Base-by-base conservation (phyloP, 2,329 filamentous ascomycete genomes). In the Coniochaeta sp. region DNA sequence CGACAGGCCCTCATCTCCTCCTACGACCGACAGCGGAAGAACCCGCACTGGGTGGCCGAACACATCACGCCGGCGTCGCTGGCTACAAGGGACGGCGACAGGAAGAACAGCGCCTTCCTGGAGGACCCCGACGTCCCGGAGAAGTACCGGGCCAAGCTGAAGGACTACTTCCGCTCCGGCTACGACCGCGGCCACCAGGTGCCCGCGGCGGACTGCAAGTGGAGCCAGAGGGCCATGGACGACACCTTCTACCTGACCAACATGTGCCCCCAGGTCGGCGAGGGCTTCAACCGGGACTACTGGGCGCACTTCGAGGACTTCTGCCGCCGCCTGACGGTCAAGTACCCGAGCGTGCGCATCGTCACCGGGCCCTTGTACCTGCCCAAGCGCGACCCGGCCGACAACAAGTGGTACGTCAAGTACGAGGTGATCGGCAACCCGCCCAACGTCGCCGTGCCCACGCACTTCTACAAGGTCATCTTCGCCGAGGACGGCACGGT, bases 231-330 rank as follows among this genome's bases (percentile, higher is more conserved):
- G 38, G 93, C 95, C 64, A 96, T 99, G 91, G 87, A 99, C 76
- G 91, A 90, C 61, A 99, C 95, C 2, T 99, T 99, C 71, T 88
- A 86, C 70, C 83, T 99, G 60, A 89, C 84, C 71, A 99, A 99
- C 78, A 99, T 99, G 93, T 96, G 93, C 71, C 95, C 95, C 34
- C 95, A 99, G 77, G 95, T 99, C 32, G 95, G 95, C 66, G 91
- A 97, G 72, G 95, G 95, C 61, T 99, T 99, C 82, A 99, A 99
- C 78, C 85, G 95, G 58, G 95, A 99, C 78, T 99, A 99, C 83
- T 99, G 95, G 95, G 90, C 95, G 40, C 95, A 99, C 74, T 93
- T 99, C 66, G 95, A 99, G 77, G 93, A 97, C 71, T 99, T 98
- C 71, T 97, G 93, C 77, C 85, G 95, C 10, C 81, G 91, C 19